Evolutionary conservation across 768 basidiomycete genomes (phyloP), one percentile per base, ranked within the genome.

Genomic region (Lentinula edodes): DNA sequence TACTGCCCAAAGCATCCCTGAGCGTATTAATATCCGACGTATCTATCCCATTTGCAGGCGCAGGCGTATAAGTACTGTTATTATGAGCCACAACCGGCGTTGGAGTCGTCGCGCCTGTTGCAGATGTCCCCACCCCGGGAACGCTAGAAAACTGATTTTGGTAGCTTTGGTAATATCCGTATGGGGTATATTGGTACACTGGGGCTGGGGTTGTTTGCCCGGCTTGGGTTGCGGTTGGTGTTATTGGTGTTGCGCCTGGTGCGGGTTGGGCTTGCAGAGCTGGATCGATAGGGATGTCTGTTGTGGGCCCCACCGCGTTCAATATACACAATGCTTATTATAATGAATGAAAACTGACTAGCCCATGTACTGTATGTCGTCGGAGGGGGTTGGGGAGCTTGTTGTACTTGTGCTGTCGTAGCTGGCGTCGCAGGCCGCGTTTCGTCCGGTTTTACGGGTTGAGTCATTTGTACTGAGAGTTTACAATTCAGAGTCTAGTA

Each of bases 1-100:
- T 91, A 68, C 90, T 91, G 5, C 91, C 92, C 1, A 94, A 74
- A 4, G 91, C 92, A 66, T 94, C 91, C 60, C 91, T 93, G 46
- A 94, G 68, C 6, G 88, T 90, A 10, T 90, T 84, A 38, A 93
- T 83, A 67, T 93, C 91, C 65, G 41, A 48, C 13, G 42, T 52
- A 15, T 43, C 52, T 15, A 42, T 43, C 15, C 32, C 48, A 15
- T n/a, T 32, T 6, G 72, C 57, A 23, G 75, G 46, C 32, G 64
- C 61, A 5, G 65, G 57, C 3, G 71, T 57, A 0, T 66, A 18
- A 0, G 71, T 63, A 1, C 64, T 56, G 10, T 65, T 62, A 59
- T 69, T 68, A 48, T 71, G 69, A n/a, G 68, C 52, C 41, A 61
- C 56, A 8, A 73, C 65, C 0, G 71, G 71, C n/a, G 71, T 59